Evolutionary conservation across 768 basidiomycete species (phyloP), one percentile per base, ranked within the genome.

Genomic region (Pleurotus ostreatus): DNA sequence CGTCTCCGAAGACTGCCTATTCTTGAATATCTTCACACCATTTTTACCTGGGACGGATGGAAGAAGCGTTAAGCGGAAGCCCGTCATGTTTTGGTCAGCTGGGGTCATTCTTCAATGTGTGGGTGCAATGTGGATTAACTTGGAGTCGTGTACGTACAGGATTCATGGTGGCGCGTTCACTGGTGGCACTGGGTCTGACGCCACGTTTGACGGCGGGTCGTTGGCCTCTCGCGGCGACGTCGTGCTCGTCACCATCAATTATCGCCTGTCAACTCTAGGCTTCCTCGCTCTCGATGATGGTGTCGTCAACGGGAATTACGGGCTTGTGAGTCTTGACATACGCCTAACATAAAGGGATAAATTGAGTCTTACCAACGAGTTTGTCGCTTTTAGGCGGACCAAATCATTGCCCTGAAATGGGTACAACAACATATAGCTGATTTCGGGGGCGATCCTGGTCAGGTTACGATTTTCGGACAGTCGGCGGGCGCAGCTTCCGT

Each of bases 221-320:
- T 49, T 76, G 62, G 75, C 68, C 2, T 77, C 77, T 39, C 79
- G 73, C 20, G 83, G 83, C 2, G 78, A 82, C 55, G 78, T 86
- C 18, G 77, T 87, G 30, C 72, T 85, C 51, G 84, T 85, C 9
- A 83, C 85, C 0, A 78, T 85, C 6, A 84, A 88, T 66, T 87
- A 87, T 65, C 81, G 81, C 12, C 76, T 88, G 22, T 75, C 76
- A 49, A 78, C 81, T 0, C 77, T 88, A 60, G 87, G 87, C 22
- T 88, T 87, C 70, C 76, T 85, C 25, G 66, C 81, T 0, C 63
- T 71, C 9, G 79, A 84, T 1, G 79, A 76, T 16, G 74, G 84
- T 52, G 52, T 62, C 1, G 66, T 77, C 52, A 34, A 70, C 7
- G 55, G 58, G 0, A 62, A 73, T 22, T 81, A 78, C 0, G 80